Evolutionary conservation across 441 rosid genomes (phyloP).

Genomic region (Populus hybrid): DNA sequence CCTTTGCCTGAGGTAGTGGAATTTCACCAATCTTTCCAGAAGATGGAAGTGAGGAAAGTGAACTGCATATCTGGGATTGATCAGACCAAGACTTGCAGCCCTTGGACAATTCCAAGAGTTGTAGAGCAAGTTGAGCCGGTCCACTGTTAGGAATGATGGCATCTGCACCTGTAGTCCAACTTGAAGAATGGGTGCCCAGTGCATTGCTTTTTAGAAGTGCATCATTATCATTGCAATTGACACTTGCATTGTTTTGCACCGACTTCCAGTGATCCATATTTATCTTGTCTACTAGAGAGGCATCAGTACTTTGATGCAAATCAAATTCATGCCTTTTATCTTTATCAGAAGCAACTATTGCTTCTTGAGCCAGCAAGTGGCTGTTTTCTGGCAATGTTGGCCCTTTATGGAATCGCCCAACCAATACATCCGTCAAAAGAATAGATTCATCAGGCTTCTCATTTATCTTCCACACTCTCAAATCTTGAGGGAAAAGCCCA

Average conservation of each 20-base stretch:
- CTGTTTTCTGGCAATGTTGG: slow-evolving; percentile 22
- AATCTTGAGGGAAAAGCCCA: slow-evolving; percentile 70
- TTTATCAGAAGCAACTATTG: slow-evolving; percentile 24
- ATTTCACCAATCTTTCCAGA: slow-evolving; percentile 42
- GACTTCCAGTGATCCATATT: slow-evolving; percentile 42
- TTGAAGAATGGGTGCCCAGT: slow-evolving; percentile 34
- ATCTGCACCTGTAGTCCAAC: slow-evolving; percentile 34
- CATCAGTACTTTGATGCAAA: slow-evolving; percentile 28
- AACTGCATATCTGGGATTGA: slow-evolving; percentile 42
- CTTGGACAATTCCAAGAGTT: slow-evolving; percentile 33
- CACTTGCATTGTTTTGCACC: slow-evolving; percentile 36
- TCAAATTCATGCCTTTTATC: slow-evolving; percentile 26
- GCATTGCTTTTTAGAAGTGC: slow-evolving; percentile 28
- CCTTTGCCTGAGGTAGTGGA: slow-evolving; percentile 23
- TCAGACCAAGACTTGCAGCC: slow-evolving; percentile 31
- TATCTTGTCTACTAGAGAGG: slow-evolving; percentile 29
- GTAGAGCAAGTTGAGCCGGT: slow-evolving; percentile 26
- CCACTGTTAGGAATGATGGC: slow-evolving; percentile 32
- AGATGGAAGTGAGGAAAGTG: slow-evolving; percentile 23
- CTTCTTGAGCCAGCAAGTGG: slow-evolving; percentile 30
- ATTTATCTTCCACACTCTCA: slow-evolving; percentile 74
- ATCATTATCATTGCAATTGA: slow-evolving; percentile 34
- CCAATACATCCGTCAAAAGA: slow-evolving; percentile 75
- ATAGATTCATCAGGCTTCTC: slow-evolving; percentile 65
- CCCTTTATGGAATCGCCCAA: slow-evolving; percentile 37